Conservation (phyloP, 371 early-diverging fungal species). For the Syncephalastrum sp. region DNA sequence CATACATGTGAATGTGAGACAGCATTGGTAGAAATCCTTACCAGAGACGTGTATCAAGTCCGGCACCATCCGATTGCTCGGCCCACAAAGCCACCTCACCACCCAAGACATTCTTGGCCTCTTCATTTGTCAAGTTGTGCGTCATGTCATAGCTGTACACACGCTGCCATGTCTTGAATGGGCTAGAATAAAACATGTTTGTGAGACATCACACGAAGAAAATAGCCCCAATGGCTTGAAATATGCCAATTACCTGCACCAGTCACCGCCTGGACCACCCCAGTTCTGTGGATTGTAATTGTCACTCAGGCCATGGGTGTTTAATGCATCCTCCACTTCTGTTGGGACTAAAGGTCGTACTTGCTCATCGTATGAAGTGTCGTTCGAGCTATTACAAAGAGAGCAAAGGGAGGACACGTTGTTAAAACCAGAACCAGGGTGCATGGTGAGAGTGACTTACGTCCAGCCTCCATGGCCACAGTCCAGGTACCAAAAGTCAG, state of each 20-base stretch:
- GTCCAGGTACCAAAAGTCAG: constrained; percentile 70
- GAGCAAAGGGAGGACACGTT: too few relatives aligned
- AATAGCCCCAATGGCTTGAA: neutral
- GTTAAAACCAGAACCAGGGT: too few relatives aligned
- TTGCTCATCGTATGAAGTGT: constrained; percentile 45
- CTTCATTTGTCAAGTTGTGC: constrained; percentile 56
- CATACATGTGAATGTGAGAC: neutral
- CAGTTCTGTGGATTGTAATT: constrained; percentile 35
- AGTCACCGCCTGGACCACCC: constrained; percentile 45
- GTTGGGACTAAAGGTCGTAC: constrained; percentile 25
- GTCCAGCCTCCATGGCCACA: constrained; percentile 69
- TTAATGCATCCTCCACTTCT: constrained; percentile 18
- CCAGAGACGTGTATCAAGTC: constrained; percentile 70
- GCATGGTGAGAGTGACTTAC: constrained; percentile 14
- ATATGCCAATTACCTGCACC: constrained; percentile 40
- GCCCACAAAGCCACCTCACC: constrained; percentile 69
- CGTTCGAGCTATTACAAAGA: constrained; percentile 21
- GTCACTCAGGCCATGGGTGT: constrained; percentile 19
- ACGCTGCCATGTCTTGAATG: constrained; percentile 81
- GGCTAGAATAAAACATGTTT: constrained; percentile 28
- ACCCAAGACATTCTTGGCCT: constrained; percentile 43
- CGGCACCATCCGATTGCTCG: constrained; percentile 67
- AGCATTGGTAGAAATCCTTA: constrained; percentile 3
- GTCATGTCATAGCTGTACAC: constrained; percentile 73
- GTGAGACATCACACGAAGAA: neutral